Percentiles rank a stretch among this genome's conserved stretches.
phyloP scores from a whole-genome alignment of 805 yeast species.

The Wickerhamomyces pijperi region DNA sequence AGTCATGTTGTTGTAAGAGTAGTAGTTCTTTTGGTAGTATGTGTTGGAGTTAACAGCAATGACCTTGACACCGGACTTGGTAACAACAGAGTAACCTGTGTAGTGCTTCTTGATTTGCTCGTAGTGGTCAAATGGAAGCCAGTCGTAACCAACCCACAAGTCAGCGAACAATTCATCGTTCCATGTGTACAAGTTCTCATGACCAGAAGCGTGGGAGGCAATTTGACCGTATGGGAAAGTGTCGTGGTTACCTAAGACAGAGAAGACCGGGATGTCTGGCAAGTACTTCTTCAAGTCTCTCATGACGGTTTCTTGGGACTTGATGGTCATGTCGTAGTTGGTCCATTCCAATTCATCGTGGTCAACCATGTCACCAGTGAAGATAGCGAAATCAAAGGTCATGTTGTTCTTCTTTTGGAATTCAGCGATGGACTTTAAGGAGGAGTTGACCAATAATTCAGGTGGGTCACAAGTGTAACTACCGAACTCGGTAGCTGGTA shows the following conservation, averaged over 20 bases:
- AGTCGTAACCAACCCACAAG: constrained; percentile 34
- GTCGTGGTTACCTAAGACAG: constrained; percentile 64
- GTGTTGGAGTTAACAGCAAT: constrained; percentile 57
- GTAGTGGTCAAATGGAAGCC: constrained; percentile 21
- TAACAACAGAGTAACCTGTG: constrained; percentile 48
- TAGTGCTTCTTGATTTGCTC: constrained; percentile 31
- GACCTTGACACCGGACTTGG: constrained; percentile 45
- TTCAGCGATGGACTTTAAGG: constrained; percentile 33
- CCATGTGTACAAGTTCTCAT: constrained; percentile 31
- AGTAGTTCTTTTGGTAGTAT: constrained; percentile 54
- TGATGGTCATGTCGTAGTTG: constrained; percentile 33
- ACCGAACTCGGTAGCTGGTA: constrained; percentile 54
- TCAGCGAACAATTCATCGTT: constrained; percentile 37
- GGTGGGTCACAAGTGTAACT: constrained; percentile 59
- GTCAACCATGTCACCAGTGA: constrained; percentile 69
- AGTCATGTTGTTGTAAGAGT: constrained; percentile 39
- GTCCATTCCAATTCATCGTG: constrained; percentile 44
- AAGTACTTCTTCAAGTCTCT: constrained; percentile 40
- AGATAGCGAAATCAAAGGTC: constrained; percentile 47
- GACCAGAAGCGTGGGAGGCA: constrained; percentile 40
- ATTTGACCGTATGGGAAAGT: constrained; percentile 61
- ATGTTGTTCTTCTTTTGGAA: constrained; percentile 22
- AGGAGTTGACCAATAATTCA: constrained; percentile 45
- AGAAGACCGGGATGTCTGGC: constrained; percentile 42
- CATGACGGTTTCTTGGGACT: constrained; percentile 41